A percentile compares a stretch with the other conserved stretches of the same genome.
phyloP scores from a whole-genome alignment of 805 yeast genomes.

The Saturnispora hagleri region DNA sequence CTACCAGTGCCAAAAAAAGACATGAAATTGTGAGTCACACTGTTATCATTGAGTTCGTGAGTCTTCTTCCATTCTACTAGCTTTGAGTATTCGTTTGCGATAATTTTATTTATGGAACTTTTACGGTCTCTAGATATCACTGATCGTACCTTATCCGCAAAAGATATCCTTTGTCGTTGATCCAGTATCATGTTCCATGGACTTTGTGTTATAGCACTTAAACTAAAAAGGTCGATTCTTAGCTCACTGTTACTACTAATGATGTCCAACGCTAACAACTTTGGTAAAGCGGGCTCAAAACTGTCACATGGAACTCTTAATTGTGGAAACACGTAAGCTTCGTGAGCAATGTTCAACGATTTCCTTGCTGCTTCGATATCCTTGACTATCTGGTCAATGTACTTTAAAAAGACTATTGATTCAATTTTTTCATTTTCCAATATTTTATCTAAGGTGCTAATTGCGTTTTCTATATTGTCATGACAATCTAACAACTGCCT shows the following conservation, averaged over 20 bases:
- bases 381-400: constrained; percentile 21
- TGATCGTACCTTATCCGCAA: constrained; percentile 49
- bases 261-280: constrained; percentile 44
- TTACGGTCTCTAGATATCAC: constrained; percentile 40
- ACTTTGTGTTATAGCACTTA: constrained; percentile 39
- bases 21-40: neutral
- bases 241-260: constrained; percentile 54
- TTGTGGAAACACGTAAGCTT: constrained; percentile 48
- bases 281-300: constrained; percentile 41
- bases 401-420: constrained; percentile 17
- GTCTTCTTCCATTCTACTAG: constrained; percentile 24
- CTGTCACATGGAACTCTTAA: constrained; percentile 31
- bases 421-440: constrained; percentile 17
- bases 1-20: constrained; percentile 3
- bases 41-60: neutral
- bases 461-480: constrained; percentile 34
- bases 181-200: constrained; percentile 57
- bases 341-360: constrained; percentile 43
- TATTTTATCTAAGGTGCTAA: constrained; percentile 33
- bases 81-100: constrained; percentile 32
- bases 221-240: constrained; percentile 47
- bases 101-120: constrained; percentile 30
- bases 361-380: constrained; percentile 29
- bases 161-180: constrained; percentile 35
- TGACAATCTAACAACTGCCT: constrained; percentile 33